Evolutionary conservation across 2,329 filamentous ascomycete species (phyloP).

Genomic region (Trichoderma sp.): DNA sequence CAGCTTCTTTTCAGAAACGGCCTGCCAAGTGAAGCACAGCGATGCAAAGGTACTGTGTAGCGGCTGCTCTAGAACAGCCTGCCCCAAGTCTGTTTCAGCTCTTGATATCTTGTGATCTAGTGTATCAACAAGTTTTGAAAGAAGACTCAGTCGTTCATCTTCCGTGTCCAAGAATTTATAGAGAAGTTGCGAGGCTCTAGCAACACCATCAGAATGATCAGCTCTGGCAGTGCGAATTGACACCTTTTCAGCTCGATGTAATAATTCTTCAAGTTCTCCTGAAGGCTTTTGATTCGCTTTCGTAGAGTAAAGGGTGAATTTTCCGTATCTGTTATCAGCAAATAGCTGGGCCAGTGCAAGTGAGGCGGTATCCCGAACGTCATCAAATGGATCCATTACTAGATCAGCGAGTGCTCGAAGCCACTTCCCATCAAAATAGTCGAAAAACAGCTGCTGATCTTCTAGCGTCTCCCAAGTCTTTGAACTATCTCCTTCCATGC

Average conservation of each 20-base stretch:
- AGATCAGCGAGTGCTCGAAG: slow-evolving; percentile 71
- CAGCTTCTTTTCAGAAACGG: slow-evolving; percentile 44
- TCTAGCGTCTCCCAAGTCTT: slow-evolving; percentile 40
- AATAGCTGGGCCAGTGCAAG: slow-evolving; percentile 51
- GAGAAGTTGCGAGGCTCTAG: slow-evolving; percentile 69
- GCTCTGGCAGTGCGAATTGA: slow-evolving; percentile 75
- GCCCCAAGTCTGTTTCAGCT: slow-evolving; percentile 63
- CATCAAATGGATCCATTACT: slow-evolving; percentile 86
- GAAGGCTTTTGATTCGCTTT: slow-evolving; percentile 23
- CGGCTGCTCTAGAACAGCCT: slow-evolving; percentile 64
- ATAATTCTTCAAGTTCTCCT: slow-evolving; percentile 46
- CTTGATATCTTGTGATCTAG: slow-evolving; percentile 63
- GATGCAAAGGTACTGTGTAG: slow-evolving; percentile 70
- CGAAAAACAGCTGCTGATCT: slow-evolving; percentile 42
- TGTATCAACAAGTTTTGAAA: slow-evolving; percentile 56
- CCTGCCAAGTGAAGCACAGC: slow-evolving; percentile 57
- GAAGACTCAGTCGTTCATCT: slow-evolving; percentile 47
- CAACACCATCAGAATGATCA: slow-evolving; percentile 89
- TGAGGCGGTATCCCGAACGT: slow-evolving; percentile 66
- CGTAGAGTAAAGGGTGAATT: slow-evolving; percentile 26
- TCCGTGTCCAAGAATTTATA: slow-evolving; percentile 54
- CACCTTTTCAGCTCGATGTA: slow-evolving; percentile 52
- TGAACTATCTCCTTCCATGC: slow-evolving; percentile 61
- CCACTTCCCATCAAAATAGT: slow-evolving; percentile 49
- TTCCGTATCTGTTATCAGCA: slow-evolving; percentile 37